Evolutionary conservation across 1,284 basidiomycete species (phyloP), one percentile per base, ranked within the genome.

Genomic region (Vanrija pseudolonga): DNA sequence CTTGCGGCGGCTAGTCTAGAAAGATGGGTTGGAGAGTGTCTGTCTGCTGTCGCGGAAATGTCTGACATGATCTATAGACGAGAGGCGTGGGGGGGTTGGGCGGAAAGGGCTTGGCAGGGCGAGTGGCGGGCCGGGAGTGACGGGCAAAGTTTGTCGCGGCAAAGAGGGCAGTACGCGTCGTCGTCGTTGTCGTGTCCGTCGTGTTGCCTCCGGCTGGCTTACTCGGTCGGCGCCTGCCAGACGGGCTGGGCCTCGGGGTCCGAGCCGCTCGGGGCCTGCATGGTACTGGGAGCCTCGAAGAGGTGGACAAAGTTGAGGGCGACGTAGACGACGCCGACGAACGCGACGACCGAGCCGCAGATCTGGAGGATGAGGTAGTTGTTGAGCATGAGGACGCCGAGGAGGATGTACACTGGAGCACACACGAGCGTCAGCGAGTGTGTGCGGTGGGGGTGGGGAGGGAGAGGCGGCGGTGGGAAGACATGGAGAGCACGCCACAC

Each of bases 381-480:
- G 67, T 73, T 74, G 54, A 76, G 66, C 67, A 76, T 69, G 18
- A 77, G 63, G 8, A 76, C 71, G 55, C 74, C 76, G 24, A 76
- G 63, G 36, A 77, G 62, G 28, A 77, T 50, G 61, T 77, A 77
- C 68, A 76, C 75, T 32, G 32, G 32, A 12, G 14, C 8, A n/a
- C n/a, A n/a, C 24, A 9, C 24, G 24, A 26, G 32, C 12, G 32
- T 15, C 12, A 32, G 32, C 11, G 6, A 4, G 32, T 32, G 26
- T 6, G 26, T 3, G 26, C 11, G 26, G 26, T 26, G 26, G 76
- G 55, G 12, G 37, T 43, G 17, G 6, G n/a, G 2, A 6, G 37
- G 15, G 37, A 2, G 37, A 38, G 37, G 37, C 37, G 37, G 37
- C n/a, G 6, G 37, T 38, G 12, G 45, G 39, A 26, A 20, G 28